phyloP scores from a whole-genome alignment of 192 early-diverging fungal species.

The Phlyctochytrium bullatum region DNA sequence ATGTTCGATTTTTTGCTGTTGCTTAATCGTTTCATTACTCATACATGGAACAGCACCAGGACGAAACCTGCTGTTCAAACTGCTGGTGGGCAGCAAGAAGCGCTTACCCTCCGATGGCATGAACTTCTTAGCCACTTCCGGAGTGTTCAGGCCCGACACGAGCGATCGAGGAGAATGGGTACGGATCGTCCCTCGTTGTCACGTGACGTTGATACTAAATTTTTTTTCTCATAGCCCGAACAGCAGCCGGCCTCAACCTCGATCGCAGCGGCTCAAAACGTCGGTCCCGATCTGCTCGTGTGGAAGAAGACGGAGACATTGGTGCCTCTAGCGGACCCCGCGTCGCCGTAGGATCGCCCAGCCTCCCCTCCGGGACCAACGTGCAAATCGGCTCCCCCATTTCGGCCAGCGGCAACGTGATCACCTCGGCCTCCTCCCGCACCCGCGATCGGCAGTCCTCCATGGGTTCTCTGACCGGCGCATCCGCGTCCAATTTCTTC shows the following conservation, averaged over 20 bases:
- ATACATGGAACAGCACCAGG: not conserved
- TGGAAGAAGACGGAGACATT: not conserved
- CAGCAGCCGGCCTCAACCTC: not conserved
- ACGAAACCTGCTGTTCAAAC: slow-evolving; percentile 4
- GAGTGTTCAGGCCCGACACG: slow-evolving; percentile 70
- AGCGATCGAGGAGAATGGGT: slow-evolving; percentile 60
- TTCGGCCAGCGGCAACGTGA: not conserved
- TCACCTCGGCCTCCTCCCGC: not conserved
- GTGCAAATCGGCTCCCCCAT: not conserved
- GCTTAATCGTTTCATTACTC: not conserved
- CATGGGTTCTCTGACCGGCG: not conserved
- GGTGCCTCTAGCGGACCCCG: not conserved
- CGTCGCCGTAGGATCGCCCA: not conserved
- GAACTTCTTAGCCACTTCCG: slow-evolving; percentile 75
- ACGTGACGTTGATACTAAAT: not conserved
- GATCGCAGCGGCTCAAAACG: not conserved
- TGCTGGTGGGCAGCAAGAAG: not conserved
- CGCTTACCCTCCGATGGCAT: slow-evolving; percentile 46
- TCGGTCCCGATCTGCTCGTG: slow-evolving; percentile 1
- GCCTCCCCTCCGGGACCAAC: not conserved
- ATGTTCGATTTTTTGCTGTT: slow-evolving; percentile 9
- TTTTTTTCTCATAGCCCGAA: not conserved
- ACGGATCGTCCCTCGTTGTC: not conserved
- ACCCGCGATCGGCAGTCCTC: not conserved
- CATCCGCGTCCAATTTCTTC: not conserved